Percentiles rank a stretch among this genome's conserved stretches.
Evolutionary conservation across 1,284 basidiomycete species (phyloP).

Genomic region (Lignosus rhinocerotis): DNA sequence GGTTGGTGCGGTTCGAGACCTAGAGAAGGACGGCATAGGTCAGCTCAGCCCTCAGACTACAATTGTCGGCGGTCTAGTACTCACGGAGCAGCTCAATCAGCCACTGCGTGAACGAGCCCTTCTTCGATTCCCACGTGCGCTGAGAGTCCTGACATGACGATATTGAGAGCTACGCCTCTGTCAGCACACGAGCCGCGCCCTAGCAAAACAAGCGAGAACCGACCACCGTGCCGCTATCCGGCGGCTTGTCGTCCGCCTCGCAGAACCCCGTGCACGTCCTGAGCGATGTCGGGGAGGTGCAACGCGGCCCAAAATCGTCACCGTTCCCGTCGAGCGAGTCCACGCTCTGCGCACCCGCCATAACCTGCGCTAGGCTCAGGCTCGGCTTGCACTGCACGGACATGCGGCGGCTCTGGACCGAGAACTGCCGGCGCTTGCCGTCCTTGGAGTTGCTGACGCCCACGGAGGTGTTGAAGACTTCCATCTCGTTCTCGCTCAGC

Average conservation of each 20-base stretch:
- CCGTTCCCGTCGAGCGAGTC: constrained; percentile 1
- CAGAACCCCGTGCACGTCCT: constrained; percentile 23
- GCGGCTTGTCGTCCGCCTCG: constrained; percentile 1
- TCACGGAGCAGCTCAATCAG: constrained; percentile 18
- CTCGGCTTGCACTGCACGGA: constrained; percentile 10
- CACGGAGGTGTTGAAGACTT: constrained; percentile 14
- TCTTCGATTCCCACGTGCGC: constrained; percentile 24
- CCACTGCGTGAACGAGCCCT: constrained; percentile 22
- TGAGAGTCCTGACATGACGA: constrained; percentile 26
- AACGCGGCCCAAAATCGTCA: constrained; percentile 8
- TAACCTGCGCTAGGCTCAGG: constrained; percentile 10
- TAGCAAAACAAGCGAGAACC: background rate
- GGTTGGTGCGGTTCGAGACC: constrained; percentile 17
- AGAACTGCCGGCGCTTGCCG: constrained; percentile 15
- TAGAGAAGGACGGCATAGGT: background rate
- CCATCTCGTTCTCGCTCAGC: constrained; percentile 12
- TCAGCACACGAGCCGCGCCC: background rate
- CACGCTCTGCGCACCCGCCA: constrained; percentile 1
- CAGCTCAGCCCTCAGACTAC: background rate
- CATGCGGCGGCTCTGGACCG: constrained; percentile 9
- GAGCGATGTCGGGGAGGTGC: constrained; percentile 16
- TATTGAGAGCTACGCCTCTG: constrained; percentile 18
- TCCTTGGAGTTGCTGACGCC: constrained; percentile 8
- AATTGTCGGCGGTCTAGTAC: background rate
- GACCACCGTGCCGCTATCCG: constrained; percentile 20